Conservation (phyloP, 208 protist genomes). For the Trichomonas vaginalis region DNA sequence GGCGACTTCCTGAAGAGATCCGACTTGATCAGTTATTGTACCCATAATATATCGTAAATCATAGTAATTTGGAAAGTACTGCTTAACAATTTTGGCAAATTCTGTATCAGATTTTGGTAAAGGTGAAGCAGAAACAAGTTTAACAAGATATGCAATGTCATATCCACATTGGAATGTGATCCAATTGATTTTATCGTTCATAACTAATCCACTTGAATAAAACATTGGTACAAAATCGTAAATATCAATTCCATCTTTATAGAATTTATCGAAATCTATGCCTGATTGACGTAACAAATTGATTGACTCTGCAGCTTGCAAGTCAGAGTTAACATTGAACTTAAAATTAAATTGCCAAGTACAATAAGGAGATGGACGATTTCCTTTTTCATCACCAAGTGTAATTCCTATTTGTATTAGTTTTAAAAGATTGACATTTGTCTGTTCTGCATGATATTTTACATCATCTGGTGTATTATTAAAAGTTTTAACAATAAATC, state of each 20-base stretch:
- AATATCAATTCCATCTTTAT: slow-evolving; percentile 46
- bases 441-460: neutral
- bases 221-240: slow-evolving; percentile 78
- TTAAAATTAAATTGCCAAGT: slow-evolving; percentile 98
- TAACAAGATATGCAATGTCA: slow-evolving; percentile 73
- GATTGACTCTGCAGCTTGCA: slow-evolving; percentile 88
- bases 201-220: slow-evolving; percentile 76
- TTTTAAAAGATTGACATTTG: slow-evolving; percentile 81
- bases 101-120: neutral
- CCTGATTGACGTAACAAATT: slow-evolving; percentile 70
- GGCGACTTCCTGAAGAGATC: neutral
- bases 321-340: slow-evolving; percentile 78
- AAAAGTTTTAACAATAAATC: slow-evolving; percentile 56
- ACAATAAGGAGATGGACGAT: slow-evolving; percentile 62
- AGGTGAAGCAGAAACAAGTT: neutral
- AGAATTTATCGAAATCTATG: slow-evolving; percentile 68
- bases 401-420: slow-evolving; percentile 94
- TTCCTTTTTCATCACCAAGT: slow-evolving; percentile 77
- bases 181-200: slow-evolving; percentile 79
- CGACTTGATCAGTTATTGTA: neutral
- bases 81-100: neutral
- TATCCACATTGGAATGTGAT: slow-evolving; percentile 90
- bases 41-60: neutral
- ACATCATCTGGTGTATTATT: neutral
- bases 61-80: neutral